Evolutionary conservation across 148 eudicot species (phyloP).

Genomic region (Silene conica): DNA sequence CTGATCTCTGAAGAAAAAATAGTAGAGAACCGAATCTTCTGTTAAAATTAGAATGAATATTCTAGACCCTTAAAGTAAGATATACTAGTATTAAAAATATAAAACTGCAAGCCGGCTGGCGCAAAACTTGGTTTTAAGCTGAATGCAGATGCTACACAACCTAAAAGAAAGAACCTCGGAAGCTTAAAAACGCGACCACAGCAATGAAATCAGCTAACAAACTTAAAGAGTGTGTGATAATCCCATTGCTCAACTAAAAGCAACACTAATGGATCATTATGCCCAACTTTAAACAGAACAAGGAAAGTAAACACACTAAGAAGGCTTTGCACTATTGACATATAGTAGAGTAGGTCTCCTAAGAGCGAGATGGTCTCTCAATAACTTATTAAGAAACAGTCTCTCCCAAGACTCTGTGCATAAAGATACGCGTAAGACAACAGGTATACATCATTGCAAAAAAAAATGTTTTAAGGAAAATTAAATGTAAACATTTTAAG

Average conservation of each 20-base stretch:
- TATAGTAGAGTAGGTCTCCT: no score
- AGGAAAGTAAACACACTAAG: background rate
- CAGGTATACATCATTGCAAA: background rate
- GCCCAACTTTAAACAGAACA: background rate
- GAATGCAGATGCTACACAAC: background rate
- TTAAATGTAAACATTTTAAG: background rate
- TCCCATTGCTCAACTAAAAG: background rate
- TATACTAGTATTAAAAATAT: background rate
- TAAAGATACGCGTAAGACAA: background rate
- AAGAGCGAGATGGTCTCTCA: no score
- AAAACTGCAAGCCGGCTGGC: background rate
- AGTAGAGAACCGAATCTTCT: background rate
- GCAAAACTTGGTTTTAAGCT: background rate
- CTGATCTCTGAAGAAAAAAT: conserved; percentile 23
- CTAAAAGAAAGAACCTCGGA: background rate
- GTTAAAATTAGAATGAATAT: background rate
- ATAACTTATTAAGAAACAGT: no score
- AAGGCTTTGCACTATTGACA: background rate
- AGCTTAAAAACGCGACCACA: background rate
- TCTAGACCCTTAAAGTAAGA: background rate
- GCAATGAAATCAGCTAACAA: background rate
- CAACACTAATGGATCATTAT: background rate
- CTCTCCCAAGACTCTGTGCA: no score
- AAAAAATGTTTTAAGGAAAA: background rate
- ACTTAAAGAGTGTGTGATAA: background rate